Evolutionary conservation across 768 basidiomycete genomes (phyloP), one percentile per base, ranked within the genome.

Genomic region (Harrya chromipes): DNA sequence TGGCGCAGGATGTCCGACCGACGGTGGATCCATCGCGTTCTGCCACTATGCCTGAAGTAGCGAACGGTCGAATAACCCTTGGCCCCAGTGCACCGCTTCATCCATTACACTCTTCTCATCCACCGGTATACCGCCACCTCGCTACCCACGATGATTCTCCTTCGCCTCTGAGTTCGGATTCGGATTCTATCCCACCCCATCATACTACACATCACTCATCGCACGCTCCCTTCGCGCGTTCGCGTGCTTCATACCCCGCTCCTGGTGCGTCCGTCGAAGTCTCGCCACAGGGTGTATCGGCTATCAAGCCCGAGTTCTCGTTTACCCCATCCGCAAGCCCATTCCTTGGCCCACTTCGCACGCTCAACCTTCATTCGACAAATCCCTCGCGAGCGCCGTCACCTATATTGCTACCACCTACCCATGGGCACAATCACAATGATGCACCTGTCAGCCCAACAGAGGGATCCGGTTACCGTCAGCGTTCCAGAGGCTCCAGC

Each of bases 251-350:
- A 43, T 62, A 62, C 41, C 55, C 61, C 38, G 24, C 53, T 31
- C 20, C 46, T 4, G 60, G 44, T 21, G 4, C 50, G 31, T 68
- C 57, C 55, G 70, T 60, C 59, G 74, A 67, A 13, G 50, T 60
- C 31, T 67, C 66, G 23, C 64, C 59, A 12, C 65, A 53, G 46
- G 61, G 55, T 6, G 24, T 41, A 13, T 43, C 68, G 44, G 52
- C 43, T 35, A 46, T 58, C 47, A 68, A 64, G 37, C 56, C 68
- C 20, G 74, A 73, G 42, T 68, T 73, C 59, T 52, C 66, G 4
- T 73, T 77, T 58, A 89, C 88, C 1, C 88, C 88, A 1, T 84
- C 83, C 17, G 84, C 87, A 2, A 87, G 84, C 51, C 88, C 88
- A 1, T 90, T 91, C 76, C 78, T 91, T 19, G 88, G 84, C 0